Base-by-base conservation (phyloP, 345 rosid species). In the Boechera stricta region DNA sequence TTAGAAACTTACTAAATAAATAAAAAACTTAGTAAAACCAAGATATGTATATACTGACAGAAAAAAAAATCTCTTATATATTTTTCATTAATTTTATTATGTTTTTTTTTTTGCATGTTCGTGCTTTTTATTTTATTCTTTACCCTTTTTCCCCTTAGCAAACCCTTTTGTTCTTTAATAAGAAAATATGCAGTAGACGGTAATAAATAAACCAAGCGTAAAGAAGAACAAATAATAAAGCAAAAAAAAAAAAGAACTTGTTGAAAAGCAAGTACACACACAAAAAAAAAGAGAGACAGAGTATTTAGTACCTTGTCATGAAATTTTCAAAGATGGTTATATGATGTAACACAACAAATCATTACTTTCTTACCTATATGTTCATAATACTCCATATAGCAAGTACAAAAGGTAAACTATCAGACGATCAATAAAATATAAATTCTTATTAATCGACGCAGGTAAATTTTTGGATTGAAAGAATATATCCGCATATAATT, bases 181-280 rank as follows among this genome's bases (percentile, higher is more conserved):
- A 29, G 15, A 7, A 61, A 42, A 60, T 41, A 42, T 71, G 26
- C 58, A 16, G 32, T 44, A 61, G n/a, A 69, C 47, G 41, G 35
- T 51, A 69, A 42, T 49, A 61, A 41, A 70, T 24, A 45, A 35
- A 77, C 39, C 8, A 53, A 70, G 71, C 65, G 58, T 70, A 75
- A 70, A 45, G 65, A 70, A 63, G 59, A 70, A 54, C 54, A 53
- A n/a, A 63, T 26, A 35, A 12, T 33, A 70, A 71, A 77, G 71
- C 63, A 51, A 68, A n/a, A 54, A 70, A 70, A 77, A 33, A 45
- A 10, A 60, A 39, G 39, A 39, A 39, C 31, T 9, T 68, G 42
- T 41, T 49, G 10, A 48, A 74, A 57, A 67, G 61, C 61, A 58
- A 26, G 32, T 15, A 49, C 7, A 26, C 49, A 29, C 1, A 9